Evolutionary conservation across 805 yeast species (phyloP), one percentile per base, ranked within the genome.

Genomic region (Candida schatavii): DNA sequence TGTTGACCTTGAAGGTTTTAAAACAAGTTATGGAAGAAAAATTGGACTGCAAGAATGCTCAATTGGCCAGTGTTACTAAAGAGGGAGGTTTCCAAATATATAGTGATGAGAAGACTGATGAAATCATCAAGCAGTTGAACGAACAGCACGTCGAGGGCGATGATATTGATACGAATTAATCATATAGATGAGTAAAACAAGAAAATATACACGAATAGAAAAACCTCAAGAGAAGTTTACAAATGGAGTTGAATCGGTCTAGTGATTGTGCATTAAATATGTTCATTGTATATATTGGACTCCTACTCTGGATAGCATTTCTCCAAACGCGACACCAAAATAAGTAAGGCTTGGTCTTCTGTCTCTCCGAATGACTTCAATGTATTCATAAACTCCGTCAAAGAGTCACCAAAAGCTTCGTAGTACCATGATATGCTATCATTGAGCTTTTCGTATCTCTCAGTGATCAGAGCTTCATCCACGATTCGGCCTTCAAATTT

Each of bases 21-120:
- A 90, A 90, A 64, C 99, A 93, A 68, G 99, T 93, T 35, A 93
- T 93, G 99, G 99, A 93, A 72, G 99, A 93, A 68, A 93, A 91
- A 69, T 74, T 93, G 56, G 97, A 93, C 65, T 84, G 95, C 43
- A 86, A 85, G 52, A 93, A 93, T 63, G 96, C 96, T 27, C 99
- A 95, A 71, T 77, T 93, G 54, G 95, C 99, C 39, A 78, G 90
- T 52, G 95, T 93, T 35, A 93, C 99, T 14, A 78, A 77, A 52
- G 90, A 81, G 20, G 77, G 75, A 29, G 98, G 98, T 0, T 93
- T 89, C 68, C 78, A 82, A 62, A 82, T 91, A 43, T 93, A 93
- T 66, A 72, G 74, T 32, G 95, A 89, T 54, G 86, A 78, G 34
- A 85, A 84, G 62, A 87, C 96, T 53, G 87, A 86, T 30, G 84